Evolutionary conservation across 192 early-diverging fungal genomes (phyloP).

Genomic region (Funneliformis mosseae): DNA sequence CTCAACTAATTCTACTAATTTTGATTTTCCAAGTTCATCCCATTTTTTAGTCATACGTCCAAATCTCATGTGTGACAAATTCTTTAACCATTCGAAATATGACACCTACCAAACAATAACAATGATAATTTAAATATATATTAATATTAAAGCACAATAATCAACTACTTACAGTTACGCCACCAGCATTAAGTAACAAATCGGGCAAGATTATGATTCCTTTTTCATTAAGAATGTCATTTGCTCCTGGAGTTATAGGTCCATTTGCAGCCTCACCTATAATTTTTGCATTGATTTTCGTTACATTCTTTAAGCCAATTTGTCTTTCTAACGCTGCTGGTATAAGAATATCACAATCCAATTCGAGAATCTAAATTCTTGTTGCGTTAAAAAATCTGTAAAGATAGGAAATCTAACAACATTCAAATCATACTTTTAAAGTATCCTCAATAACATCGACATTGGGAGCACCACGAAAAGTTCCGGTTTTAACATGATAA

Average conservation of each 20-base stretch:
- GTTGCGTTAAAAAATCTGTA: too few species aligned
- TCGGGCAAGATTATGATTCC: slow-evolving; percentile 74
- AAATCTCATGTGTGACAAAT: slow-evolving; percentile 81
- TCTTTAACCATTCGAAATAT: slow-evolving; percentile 79
- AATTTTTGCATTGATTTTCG: slow-evolving; percentile 75
- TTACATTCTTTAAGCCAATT: slow-evolving; percentile 72
- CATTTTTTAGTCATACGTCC: slow-evolving; percentile 85
- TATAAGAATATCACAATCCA: slow-evolving; percentile 82
- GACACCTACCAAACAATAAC: neutral
- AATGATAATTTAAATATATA: neutral
- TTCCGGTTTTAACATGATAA: slow-evolving; percentile 62
- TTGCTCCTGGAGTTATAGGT: slow-evolving; percentile 73
- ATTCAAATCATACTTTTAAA: slow-evolving; percentile 37
- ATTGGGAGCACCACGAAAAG: slow-evolving; percentile 67
- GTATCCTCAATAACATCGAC: slow-evolving; percentile 62
- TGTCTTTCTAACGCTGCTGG: slow-evolving; percentile 83
- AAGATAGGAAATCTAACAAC: neutral
- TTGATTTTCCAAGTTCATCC: slow-evolving; percentile 76
- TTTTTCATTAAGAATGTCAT: slow-evolving; percentile 63
- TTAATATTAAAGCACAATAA: neutral
- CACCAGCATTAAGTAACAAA: slow-evolving; percentile 78
- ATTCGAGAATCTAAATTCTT: slow-evolving; percentile 49
- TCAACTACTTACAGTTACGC: slow-evolving; percentile 81
- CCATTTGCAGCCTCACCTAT: slow-evolving; percentile 85
- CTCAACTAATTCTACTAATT: slow-evolving; percentile 72